A percentile compares a stretch with the other conserved stretches of the same genome.
Evolutionary conservation across 768 basidiomycete genomes (phyloP).

Genomic region (Sutorius australiensis): DNA sequence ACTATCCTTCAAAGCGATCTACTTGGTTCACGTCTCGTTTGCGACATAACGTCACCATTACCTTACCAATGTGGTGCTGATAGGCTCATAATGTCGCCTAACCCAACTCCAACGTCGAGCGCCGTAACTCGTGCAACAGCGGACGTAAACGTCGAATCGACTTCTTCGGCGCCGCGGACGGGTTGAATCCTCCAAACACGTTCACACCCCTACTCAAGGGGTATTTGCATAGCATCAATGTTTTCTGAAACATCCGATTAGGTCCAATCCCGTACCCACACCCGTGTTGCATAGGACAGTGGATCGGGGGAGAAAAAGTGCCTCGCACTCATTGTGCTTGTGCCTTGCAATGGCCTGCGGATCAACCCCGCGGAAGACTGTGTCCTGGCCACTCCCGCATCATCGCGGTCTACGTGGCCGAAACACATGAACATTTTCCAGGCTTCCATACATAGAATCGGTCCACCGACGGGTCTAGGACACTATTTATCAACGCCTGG

Average conservation of each 20-base stretch:
- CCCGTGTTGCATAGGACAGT: not conserved
- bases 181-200: not conserved
- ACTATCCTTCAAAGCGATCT: not conserved
- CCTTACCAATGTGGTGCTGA: not conserved
- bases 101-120: not conserved
- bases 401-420: not conserved
- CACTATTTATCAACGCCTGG: slow-evolving; percentile 2
- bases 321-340: not conserved
- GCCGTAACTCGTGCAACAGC: not conserved
- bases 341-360: not conserved
- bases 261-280: not conserved
- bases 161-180: not conserved
- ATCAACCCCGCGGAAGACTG: not conserved
- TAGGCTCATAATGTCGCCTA: not conserved
- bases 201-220: not conserved
- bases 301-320: not conserved
- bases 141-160: not conserved
- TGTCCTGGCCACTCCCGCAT: not conserved
- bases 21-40: slow-evolving; percentile 16
- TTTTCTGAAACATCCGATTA: not conserved
- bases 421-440: not conserved
- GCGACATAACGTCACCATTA: slow-evolving; percentile 9
- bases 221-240: not conserved
- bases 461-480: not conserved
- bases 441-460: not conserved